A percentile compares a stretch with the other conserved stretches of the same genome.
These are phyloP conservation scores for Pseudocercospora pini-densiflorae DNA, from an alignment of 2,329 filamentous ascomycete species.

Conservation along the genomic window DNA sequence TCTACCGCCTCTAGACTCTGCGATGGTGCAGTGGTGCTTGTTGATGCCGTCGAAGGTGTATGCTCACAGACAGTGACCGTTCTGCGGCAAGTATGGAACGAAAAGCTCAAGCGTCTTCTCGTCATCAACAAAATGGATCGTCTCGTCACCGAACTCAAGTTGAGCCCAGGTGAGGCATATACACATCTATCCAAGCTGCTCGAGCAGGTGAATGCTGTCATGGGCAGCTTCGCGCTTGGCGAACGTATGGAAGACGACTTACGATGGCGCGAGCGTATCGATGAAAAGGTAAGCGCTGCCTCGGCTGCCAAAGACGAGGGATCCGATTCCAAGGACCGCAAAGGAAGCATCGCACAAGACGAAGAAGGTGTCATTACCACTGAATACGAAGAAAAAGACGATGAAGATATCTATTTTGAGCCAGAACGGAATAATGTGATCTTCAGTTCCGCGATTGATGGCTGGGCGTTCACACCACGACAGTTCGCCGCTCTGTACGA, in stretches of 20 bases:
- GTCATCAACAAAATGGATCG: slow-evolving; percentile 99
- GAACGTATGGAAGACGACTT: slow-evolving; percentile 99
- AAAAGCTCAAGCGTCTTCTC: slow-evolving; percentile 90
- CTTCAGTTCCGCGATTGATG: slow-evolving; percentile 95
- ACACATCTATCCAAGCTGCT: slow-evolving; percentile 85
- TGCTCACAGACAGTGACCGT: slow-evolving; percentile 99
- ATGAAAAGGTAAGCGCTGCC: slow-evolving; percentile 77
- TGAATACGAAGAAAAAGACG: slow-evolving; percentile 86
- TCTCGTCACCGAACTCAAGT: slow-evolving; percentile 89
- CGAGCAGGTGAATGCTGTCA: slow-evolving; percentile 95
- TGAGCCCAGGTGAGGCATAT: slow-evolving; percentile 89
- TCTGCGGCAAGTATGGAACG: slow-evolving; percentile 89
- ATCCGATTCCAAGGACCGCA: slow-evolving; percentile 41
- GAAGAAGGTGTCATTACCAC: slow-evolving; percentile 54
- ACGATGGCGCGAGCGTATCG: slow-evolving; percentile 91
- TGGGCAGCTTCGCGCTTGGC: slow-evolving; percentile 96
- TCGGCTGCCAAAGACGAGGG: slow-evolving; percentile 45
- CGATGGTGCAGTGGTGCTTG: slow-evolving; percentile 90
- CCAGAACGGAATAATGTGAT: slow-evolving; percentile 99
- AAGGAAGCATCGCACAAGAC: slow-evolving; percentile 59
- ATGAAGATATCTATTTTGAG: slow-evolving; percentile 97
- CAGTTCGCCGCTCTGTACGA: slow-evolving; percentile 95
- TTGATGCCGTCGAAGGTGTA: slow-evolving; percentile 96
- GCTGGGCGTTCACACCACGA: slow-evolving; percentile 97
- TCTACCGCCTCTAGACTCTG: slow-evolving; percentile 93